These are phyloP conservation scores for Volvox reticuliferus DNA, from an alignment of 139 green algal genomes.

Conservation along the genomic window DNA sequence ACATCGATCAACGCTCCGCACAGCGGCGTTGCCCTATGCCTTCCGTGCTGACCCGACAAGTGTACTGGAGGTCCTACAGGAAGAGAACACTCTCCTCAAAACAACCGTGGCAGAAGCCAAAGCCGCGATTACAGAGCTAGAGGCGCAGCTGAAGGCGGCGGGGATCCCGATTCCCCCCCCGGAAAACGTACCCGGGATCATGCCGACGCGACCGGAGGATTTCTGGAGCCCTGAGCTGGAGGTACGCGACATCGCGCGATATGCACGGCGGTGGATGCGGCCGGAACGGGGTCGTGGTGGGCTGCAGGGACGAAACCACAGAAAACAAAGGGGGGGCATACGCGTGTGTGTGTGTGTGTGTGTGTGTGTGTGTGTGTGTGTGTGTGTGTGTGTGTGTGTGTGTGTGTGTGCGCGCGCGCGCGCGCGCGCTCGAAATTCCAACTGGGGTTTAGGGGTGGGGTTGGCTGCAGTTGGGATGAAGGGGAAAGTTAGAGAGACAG, in stretches of 20 bases:
- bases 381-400: no score
- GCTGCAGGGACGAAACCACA: no score
- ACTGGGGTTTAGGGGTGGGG: no score
- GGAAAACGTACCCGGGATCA: background rate
- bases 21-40: conserved; percentile 28
- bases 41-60: conserved; percentile 17
- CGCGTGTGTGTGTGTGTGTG: no score
- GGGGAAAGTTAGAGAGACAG: no score
- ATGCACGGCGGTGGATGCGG: no score
- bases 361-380: no score
- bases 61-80: conserved; percentile 70
- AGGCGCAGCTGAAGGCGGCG: conserved; percentile 25
- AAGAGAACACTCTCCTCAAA: conserved; percentile 86
- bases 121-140: conserved; percentile 43
- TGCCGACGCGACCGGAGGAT: conserved; percentile 48
- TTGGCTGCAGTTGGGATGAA: no score
- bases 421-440: no score
- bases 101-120: conserved; percentile 51
- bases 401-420: no score
- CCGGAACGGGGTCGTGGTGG: no score
- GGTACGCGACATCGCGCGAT: conserved; percentile 19
- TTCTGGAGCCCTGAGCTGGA: conserved; percentile 64
- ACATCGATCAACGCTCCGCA: background rate
- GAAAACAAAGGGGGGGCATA: no score
- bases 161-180: conserved; percentile 40